Conservation (phyloP, 148 eudicot genomes). For the Nepenthes gracilis region DNA sequence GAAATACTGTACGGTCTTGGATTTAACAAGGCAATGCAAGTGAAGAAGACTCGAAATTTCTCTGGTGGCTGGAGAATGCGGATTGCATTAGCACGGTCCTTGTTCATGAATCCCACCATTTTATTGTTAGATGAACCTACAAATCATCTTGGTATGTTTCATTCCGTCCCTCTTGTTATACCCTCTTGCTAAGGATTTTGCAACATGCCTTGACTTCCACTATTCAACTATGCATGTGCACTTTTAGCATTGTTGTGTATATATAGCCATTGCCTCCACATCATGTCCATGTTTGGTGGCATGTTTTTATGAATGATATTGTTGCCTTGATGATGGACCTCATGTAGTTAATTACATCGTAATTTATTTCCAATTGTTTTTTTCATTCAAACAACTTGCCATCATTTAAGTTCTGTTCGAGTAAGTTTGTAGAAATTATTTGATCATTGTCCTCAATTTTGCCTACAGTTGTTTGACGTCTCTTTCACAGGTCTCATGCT, state of each 20-base stretch:
- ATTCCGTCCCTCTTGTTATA: not conserved
- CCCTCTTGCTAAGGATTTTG: not conserved
- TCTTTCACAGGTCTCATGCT: too few relatives aligned
- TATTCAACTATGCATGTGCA: not conserved
- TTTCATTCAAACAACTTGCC: not conserved
- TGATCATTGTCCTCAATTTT: too few relatives aligned
- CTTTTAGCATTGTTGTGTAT: not conserved
- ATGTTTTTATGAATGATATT: not conserved
- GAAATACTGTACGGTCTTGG: constrained; percentile 91
- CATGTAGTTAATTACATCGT: not conserved
- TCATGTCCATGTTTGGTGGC: too few relatives aligned
- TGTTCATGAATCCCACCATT: constrained; percentile 92
- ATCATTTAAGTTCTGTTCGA: not conserved
- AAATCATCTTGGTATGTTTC: constrained; percentile 81
- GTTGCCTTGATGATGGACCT: not conserved
- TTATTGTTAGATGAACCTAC: constrained; percentile 91
- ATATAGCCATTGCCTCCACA: too few relatives aligned
- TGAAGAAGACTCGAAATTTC: constrained; percentile 70
- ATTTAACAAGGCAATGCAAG: constrained; percentile 77
- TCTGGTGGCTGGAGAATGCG: constrained; percentile 99
- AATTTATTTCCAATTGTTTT: too few relatives aligned
- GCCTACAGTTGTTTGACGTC: too few relatives aligned
- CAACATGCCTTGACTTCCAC: not conserved
- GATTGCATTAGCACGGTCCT: constrained; percentile 83
- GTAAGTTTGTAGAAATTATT: too few relatives aligned